Evolutionary conservation across 1,284 basidiomycete genomes (phyloP), one percentile per base, ranked within the genome.

Genomic region (Apiotrichum gamsii): DNA sequence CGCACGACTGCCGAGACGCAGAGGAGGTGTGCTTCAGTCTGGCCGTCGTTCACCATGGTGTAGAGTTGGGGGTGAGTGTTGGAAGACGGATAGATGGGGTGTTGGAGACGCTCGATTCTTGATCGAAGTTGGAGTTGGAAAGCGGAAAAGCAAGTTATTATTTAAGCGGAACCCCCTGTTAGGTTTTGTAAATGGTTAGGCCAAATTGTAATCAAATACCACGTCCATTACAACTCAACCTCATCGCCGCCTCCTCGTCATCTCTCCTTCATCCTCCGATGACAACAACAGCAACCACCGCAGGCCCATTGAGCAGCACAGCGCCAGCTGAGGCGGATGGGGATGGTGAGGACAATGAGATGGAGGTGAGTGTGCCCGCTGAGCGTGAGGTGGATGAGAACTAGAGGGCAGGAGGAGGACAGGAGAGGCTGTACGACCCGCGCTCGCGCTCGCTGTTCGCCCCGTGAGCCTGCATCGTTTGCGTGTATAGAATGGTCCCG

Each of bases 1-100:
- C 89, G 81, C 25, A 94, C 94, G 60, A 98, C 94, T 31, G 90
- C 90, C 11, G 93, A 91, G 21, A 90, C 94, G 44, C 91, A 89
- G 46, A 91, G 83, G 19, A 98, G 79, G 43, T 97, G 80, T 35
- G 83, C 79, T 73, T 96, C 93, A 5, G 91, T 87, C 70, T 96
- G 90, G 0, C 88, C 64, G 18, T 63, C 52, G 15, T 57, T 52
- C 41, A 61, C 54, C 61, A 62, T 62, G 33, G 25, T 49, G 39
- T 24, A 13, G 6, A 8, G 18, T 14, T 16, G 35, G 47, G 41
- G 5, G 23, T 2, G 28, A 10, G 24, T 11, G 32, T 23, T 14
- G 41, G 32, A 5, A 33, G 20, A n/a, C n/a, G 24, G 9, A 8
- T 4, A 4, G 15, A 3, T 13, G 25, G 19, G 23, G 18, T 29